Percentiles rank a stretch among this genome's conserved stretches.
Conservation (phyloP, 331 rosid species). For the Arachis monticola region DNA sequence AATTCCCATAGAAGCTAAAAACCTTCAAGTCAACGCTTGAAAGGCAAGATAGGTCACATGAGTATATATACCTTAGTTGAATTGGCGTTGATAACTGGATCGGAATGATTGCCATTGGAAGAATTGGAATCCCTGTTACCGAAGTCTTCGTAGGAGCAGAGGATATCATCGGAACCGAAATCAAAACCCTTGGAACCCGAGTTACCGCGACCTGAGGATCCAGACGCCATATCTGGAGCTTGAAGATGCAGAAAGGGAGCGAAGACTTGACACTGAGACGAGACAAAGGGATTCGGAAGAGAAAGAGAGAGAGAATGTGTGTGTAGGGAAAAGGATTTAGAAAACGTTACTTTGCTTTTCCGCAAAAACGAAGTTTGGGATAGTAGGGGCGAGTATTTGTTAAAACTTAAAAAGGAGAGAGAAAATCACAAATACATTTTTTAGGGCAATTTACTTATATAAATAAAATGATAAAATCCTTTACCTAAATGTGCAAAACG, state of each 20-base stretch:
- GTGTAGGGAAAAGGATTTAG: slow-evolving; percentile 23
- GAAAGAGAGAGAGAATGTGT: slow-evolving; percentile 24
- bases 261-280: slow-evolving; percentile 4
- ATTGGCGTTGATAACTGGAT: slow-evolving; percentile 56
- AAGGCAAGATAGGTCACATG: slow-evolving; percentile 10
- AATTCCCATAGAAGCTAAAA: not conserved
- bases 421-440: no score
- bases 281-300: not conserved
- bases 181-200: slow-evolving; percentile 80
- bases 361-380: slow-evolving; percentile 37
- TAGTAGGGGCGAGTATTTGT: slow-evolving; percentile 17
- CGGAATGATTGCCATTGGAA: slow-evolving; percentile 70
- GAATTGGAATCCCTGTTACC: slow-evolving; percentile 62
- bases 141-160: slow-evolving; percentile 89
- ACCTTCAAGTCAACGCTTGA: not conserved
- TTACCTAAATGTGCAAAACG: no score
- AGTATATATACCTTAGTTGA: slow-evolving; percentile 54
- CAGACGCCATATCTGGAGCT: slow-evolving; percentile 80
- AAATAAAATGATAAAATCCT: no score
- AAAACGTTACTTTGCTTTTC: slow-evolving; percentile 27
- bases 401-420: not conserved
- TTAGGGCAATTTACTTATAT: no score
- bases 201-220: slow-evolving; percentile 78
- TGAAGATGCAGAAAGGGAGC: slow-evolving; percentile 27
- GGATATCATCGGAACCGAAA: slow-evolving; percentile 90